Evolutionary conservation across 139 green algal genomes (phyloP), one percentile per base, ranked within the genome.

Genomic region (Eudorina sp.): DNA sequence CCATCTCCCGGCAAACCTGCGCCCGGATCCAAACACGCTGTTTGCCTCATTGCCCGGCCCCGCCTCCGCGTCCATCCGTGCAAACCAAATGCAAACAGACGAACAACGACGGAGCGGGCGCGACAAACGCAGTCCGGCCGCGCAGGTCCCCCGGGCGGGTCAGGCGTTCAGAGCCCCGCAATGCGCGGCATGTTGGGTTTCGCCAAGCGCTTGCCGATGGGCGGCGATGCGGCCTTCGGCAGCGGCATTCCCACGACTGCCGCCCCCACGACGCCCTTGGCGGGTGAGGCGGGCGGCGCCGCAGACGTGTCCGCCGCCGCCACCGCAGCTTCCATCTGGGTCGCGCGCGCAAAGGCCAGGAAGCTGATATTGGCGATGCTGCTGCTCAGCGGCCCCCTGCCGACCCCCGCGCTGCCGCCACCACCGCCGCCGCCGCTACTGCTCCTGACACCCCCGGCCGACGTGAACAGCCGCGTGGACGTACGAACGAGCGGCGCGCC

Each of bases 121-220:
- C n/a, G n/a, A n/a, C n/a, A n/a, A n/a, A n/a, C n/a, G n/a, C n/a
- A n/a, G n/a, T n/a, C n/a, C n/a, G n/a, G n/a, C n/a, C n/a, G n/a
- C n/a, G n/a, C n/a, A n/a, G n/a, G n/a, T n/a, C n/a, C n/a, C n/a
- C n/a, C n/a, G n/a, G n/a, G n/a, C n/a, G n/a, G n/a, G n/a, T n/a
- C n/a, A n/a, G n/a, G n/a, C n/a, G n/a, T n/a, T 53, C 36, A 79
- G 16, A 79, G 43, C 18, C 70, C 70, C 40, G 70, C 16, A 7
- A 79, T 79, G 4, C 29, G 70, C 41, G 70, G 70, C 70, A 79
- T 38, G 70, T 79, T 79, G 70, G 70, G 70, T 40, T 79, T 79
- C 5, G 6, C 70, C 70, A 53, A 40, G 23, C 70, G 70, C 40
- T 79, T 58, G 4, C 62, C 62, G 31, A 34, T 2, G 27, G 62